These are phyloP conservation scores for Trichoderma aggressivum DNA, from an alignment of 2,329 filamentous ascomycete species.

Conservation along the genomic window DNA sequence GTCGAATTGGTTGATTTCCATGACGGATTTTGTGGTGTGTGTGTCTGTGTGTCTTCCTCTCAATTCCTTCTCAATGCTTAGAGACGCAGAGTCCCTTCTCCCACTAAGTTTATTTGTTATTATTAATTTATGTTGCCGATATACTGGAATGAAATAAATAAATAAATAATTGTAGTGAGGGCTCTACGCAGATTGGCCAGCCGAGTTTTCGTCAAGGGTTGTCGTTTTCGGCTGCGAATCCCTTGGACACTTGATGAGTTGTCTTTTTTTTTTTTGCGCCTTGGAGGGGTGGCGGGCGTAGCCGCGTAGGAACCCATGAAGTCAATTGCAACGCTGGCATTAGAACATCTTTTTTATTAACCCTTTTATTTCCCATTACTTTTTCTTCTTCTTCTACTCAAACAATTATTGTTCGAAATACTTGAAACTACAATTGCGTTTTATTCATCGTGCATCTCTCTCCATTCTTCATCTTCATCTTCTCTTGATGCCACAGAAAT, in stretches of 20 bases:
- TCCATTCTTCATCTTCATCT: background rate
- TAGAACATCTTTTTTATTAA: background rate
- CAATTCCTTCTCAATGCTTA: background rate
- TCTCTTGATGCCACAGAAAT: background rate
- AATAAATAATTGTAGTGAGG: background rate
- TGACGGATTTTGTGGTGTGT: background rate
- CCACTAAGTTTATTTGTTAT: background rate
- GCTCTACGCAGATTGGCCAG: background rate
- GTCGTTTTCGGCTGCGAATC: background rate
- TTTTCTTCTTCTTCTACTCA: background rate
- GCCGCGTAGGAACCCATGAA: background rate
- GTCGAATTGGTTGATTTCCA: background rate
- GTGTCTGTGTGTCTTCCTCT: background rate
- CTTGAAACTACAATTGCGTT: background rate
- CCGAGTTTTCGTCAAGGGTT: background rate
- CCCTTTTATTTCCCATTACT: background rate
- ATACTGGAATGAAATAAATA: background rate
- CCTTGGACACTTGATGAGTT: constrained; percentile 4
- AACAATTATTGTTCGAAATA: background rate
- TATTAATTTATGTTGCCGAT: background rate
- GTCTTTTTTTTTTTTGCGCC: background rate
- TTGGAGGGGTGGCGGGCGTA: background rate
- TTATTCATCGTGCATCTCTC: background rate
- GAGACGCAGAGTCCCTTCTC: background rate
- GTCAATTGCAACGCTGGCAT: constrained; percentile 6